Evolutionary conservation across 345 rosid species (phyloP), one percentile per base, ranked within the genome.

Genomic region (Isatis tinctoria): DNA sequence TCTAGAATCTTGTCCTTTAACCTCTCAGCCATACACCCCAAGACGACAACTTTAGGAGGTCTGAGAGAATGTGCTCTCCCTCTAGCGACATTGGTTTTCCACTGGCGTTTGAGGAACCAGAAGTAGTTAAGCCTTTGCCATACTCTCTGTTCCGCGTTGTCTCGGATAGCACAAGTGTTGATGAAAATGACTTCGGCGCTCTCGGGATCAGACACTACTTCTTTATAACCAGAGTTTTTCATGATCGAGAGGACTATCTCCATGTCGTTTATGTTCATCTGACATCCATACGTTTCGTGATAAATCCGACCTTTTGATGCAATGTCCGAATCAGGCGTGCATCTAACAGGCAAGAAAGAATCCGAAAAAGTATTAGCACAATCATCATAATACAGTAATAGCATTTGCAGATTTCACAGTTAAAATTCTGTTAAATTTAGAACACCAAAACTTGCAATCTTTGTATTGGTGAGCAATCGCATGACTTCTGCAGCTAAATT

Each of bases 21-120:
- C 77, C 99, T 86, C 74, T 95, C 99, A 41, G 97, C 97, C 97
- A 95, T 91, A 80, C 99, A 95, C 59, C 99, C 99, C 79, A 95
- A 82, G 5, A 95, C 97, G 27, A 88, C 99, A 28, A 95, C 91
- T 84, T 91, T 95, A 4, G 97, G 97, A 63, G 97, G 96, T 36
- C 43, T 85, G 51, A 73, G 1, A 0, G 99, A 95, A 17, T 78
- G 77, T 1, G 96, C 80, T 70, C 99, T 90, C 16, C 99, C 93
- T 4, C 10, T 79, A 8, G 84, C 84, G 7, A 83, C 87, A 76
- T 95, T 91, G 45, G 78, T 76, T 80, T 95, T 95, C 99, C 97
- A 95, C 0, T 81, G 79, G 74, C 99, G 86, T 85, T 95, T 95
- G 8, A 91, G 75, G 80, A 95, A 95, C 99, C 97, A 91, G 54